Evolutionary conservation across 2,329 filamentous ascomycete species (phyloP).

Genomic region (Seiridium cupressi): DNA sequence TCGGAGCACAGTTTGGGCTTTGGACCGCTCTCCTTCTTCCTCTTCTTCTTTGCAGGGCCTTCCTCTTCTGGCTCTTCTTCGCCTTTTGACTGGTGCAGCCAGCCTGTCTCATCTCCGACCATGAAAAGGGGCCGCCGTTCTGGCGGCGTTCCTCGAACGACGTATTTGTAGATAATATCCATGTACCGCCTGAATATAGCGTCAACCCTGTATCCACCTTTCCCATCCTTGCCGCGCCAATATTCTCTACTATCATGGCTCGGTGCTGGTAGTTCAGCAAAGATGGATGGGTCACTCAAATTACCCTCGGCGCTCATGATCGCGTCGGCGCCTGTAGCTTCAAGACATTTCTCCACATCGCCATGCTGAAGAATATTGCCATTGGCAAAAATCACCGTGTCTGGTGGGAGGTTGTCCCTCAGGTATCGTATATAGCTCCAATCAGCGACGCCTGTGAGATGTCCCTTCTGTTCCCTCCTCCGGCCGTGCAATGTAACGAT

Average conservation of each 20-base stretch:
- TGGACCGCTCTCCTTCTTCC: conserved; percentile 42
- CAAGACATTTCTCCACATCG: conserved; percentile 76
- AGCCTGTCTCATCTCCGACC: conserved; percentile 51
- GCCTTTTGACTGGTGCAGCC: conserved; percentile 36
- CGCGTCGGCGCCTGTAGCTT: conserved; percentile 82
- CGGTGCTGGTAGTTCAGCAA: conserved; percentile 63
- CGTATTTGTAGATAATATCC: conserved; percentile 82
- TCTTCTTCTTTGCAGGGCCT: conserved; percentile 41
- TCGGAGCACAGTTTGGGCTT: conserved; percentile 42
- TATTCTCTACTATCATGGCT: conserved; percentile 75
- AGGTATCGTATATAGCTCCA: conserved; percentile 84
- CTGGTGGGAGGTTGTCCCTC: conserved; percentile 75
- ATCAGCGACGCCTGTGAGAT: conserved; percentile 89
- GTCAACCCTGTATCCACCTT: conserved; percentile 85
- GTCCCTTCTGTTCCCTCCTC: conserved; percentile 88
- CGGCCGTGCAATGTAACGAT: conserved; percentile 92
- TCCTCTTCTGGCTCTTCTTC: conserved; percentile 31
- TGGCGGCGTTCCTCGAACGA: conserved; percentile 65
- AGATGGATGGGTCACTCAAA: conserved; percentile 86
- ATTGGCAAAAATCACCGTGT: conserved; percentile 95
- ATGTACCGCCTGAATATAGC: conserved; percentile 84
- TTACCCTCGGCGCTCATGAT: conserved; percentile 98
- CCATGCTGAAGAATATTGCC: conserved; percentile 83
- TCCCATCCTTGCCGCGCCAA: conserved; percentile 77
- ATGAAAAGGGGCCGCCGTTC: conserved; percentile 71